A percentile compares a stretch with the other conserved stretches of the same genome.
phyloP scores from a whole-genome alignment of 768 basidiomycete genomes.

The Collybia sordida region DNA sequence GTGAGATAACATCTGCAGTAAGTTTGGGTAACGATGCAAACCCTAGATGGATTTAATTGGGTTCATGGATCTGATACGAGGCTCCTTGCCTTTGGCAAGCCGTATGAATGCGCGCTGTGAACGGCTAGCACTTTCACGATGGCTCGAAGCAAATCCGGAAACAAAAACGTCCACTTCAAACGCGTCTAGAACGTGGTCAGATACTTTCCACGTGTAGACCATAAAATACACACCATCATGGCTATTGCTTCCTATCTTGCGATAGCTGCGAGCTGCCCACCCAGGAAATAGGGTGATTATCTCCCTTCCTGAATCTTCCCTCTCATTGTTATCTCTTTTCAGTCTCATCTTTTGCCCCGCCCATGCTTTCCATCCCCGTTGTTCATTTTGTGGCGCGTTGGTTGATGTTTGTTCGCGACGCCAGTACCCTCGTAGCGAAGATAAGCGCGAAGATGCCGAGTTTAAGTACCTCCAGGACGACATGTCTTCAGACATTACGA shows the following conservation, averaged over 20 bases:
- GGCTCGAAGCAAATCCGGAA: constrained; percentile 72
- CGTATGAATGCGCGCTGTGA: constrained; percentile 76
- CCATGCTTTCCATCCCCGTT: constrained; percentile 61
- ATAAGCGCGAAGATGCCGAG: constrained; percentile 30
- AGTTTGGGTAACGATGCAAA: constrained; percentile 75
- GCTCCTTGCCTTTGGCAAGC: constrained; percentile 67
- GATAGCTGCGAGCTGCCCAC: constrained; percentile 67
- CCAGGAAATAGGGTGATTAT: constrained; percentile 72
- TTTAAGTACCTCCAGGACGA: constrained; percentile 30
- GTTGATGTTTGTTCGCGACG: constrained; percentile 13
- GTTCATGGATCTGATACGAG: not conserved
- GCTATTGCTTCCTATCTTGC: constrained; percentile 12
- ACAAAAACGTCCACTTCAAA: constrained; percentile 76
- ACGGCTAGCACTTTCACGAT: constrained; percentile 63
- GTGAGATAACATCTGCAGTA: constrained; percentile 27
- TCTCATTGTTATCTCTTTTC: constrained; percentile 16
- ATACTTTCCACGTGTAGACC: not conserved
- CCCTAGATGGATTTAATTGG: constrained; percentile 36
- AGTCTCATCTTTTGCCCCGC: constrained; percentile 55
- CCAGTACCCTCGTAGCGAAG: constrained; percentile 51
- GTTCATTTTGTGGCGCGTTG: constrained; percentile 1
- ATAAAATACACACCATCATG: constrained; percentile 24
- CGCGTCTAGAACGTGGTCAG: constrained; percentile 30
- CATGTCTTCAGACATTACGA: constrained; percentile 36
- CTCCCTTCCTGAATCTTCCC: constrained; percentile 28